Evolutionary conservation across 2,329 filamentous ascomycete genomes (phyloP).

Genomic region (Epichloe amarillans): DNA sequence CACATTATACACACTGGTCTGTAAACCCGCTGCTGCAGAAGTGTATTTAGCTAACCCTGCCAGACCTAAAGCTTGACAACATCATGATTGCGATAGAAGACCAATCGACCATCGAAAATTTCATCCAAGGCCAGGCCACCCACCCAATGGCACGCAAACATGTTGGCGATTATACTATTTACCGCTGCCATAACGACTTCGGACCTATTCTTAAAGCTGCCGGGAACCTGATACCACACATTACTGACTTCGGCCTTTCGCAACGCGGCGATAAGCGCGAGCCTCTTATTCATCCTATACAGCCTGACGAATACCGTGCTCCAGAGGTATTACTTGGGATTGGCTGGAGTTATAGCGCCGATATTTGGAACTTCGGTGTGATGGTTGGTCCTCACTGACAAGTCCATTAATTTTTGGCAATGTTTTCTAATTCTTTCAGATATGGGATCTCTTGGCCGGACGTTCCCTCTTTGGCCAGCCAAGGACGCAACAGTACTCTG

Average conservation of each 20-base stretch:
- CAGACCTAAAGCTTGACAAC: conserved; percentile 14
- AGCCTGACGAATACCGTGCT: conserved; percentile 11
- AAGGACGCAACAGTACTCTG: conserved; percentile 9
- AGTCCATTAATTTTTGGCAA: background rate
- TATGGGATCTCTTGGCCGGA: conserved; percentile 15
- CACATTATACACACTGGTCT: conserved; percentile 31
- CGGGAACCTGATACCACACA: conserved; percentile 1
- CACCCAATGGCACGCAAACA: background rate
- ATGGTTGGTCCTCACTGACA: conserved; percentile 6
- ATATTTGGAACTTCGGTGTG: conserved; percentile 10
- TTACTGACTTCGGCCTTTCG: conserved; percentile 3
- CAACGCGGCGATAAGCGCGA: background rate
- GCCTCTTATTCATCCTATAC: conserved; percentile 9
- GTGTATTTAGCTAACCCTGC: background rate
- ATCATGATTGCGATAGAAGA: conserved; percentile 13
- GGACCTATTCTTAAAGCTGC: conserved; percentile 1
- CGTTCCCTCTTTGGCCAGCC: conserved; percentile 9
- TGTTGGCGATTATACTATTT: conserved; percentile 6
- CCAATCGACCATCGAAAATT: conserved; percentile 4
- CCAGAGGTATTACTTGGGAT: conserved; percentile 13
- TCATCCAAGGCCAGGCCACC: conserved; percentile 7
- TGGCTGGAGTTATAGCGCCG: conserved; percentile 12
- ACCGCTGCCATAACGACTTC: conserved; percentile 10
- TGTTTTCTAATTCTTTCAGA: conserved; percentile 4
- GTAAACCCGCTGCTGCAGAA: background rate